Evolutionary conservation across 2,329 filamentous ascomycete genomes (phyloP).

Genomic region (Claviceps purpurea): DNA sequence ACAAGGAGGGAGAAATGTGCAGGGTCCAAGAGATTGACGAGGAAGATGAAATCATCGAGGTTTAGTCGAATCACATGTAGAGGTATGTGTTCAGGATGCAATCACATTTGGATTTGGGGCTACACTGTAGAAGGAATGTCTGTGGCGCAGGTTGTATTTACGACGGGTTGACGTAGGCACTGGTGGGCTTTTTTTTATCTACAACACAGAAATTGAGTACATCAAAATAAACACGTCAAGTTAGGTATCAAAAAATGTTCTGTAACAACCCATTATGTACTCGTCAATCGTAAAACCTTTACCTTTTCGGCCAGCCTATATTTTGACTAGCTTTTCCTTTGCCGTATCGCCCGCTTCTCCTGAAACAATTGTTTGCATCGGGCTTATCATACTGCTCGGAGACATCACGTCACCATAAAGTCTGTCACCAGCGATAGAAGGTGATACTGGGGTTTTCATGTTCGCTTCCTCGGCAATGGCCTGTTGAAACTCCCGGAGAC

Average conservation of each 20-base stretch:
- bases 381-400: constrained; percentile 1
- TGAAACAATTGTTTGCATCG: background rate
- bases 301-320: background rate
- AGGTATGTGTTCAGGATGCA: background rate
- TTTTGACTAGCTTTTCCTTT: background rate
- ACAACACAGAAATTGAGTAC: too few relatives aligned
- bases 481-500: background rate
- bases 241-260: background rate
- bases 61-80: constrained; percentile 22
- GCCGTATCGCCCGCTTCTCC: background rate
- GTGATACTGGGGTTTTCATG: constrained; percentile 3
- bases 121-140: background rate
- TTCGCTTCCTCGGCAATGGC: constrained; percentile 1
- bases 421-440: background rate
- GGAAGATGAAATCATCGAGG: constrained; percentile 41
- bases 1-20: constrained; percentile 20
- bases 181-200: too few relatives aligned
- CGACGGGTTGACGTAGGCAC: background rate
- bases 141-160: background rate
- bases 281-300: background rate
- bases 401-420: constrained; percentile 10
- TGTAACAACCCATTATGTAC: background rate
- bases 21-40: constrained; percentile 35
- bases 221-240: too few relatives aligned
- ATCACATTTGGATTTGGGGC: background rate